phyloP scores from a whole-genome alignment of 148 eudicot genomes.

The Fallopia convolvulus region DNA sequence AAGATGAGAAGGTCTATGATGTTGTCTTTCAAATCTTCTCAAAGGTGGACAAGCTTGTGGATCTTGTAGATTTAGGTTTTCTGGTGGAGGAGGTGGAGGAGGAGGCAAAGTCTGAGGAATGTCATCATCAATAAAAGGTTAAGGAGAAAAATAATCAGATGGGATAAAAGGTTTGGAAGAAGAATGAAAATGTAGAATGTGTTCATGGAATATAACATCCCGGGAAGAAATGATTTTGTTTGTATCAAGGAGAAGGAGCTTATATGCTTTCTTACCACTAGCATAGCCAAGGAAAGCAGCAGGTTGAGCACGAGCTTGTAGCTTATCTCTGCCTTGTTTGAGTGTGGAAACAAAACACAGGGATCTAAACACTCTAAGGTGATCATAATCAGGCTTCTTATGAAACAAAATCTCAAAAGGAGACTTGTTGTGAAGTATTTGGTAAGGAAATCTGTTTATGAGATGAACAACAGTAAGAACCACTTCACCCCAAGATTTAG shows the following conservation, averaged over 20 bases:
- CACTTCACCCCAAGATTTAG: neutral
- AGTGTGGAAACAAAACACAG: neutral
- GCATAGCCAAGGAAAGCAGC: neutral
- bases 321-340: neutral
- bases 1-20: too few relatives aligned
- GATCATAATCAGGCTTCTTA: neutral
- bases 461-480: neutral
- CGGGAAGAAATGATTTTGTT: neutral
- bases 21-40: too few relatives aligned
- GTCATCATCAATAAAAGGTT: too few relatives aligned
- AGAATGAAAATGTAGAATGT: too few relatives aligned
- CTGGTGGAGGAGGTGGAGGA: too few relatives aligned
- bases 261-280: neutral
- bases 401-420: neutral
- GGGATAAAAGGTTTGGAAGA: too few relatives aligned
- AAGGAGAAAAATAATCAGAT: too few relatives aligned
- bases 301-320: neutral
- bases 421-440: neutral
- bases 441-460: neutral
- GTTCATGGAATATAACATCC: neutral
- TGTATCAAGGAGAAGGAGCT: neutral
- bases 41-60: too few relatives aligned
- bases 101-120: too few relatives aligned
- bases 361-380: neutral
- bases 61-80: too few relatives aligned